Evolutionary conservation across 176 grass and related monocot genomes (phyloP), one percentile per base, ranked within the genome.

Genomic region (Tuctoria greenei): DNA sequence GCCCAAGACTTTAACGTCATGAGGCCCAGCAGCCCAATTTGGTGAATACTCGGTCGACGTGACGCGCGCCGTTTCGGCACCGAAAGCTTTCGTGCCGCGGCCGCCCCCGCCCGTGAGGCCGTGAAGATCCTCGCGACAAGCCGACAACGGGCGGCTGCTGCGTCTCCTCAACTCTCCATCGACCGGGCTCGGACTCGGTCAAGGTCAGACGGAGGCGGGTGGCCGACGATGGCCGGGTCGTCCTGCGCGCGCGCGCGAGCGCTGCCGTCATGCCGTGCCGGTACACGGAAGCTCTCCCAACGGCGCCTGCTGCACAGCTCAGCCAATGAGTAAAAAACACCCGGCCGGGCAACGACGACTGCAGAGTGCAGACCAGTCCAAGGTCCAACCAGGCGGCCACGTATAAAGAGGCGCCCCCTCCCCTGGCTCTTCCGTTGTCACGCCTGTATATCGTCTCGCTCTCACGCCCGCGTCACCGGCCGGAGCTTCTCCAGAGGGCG

Each of bases 21-120:
- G n/a, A n/a, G n/a, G n/a, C n/a, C n/a, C n/a, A n/a, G n/a, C n/a
- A n/a, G n/a, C n/a, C n/a, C n/a, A n/a, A n/a, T n/a, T n/a, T n/a
- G n/a, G n/a, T n/a, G n/a, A n/a, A n/a, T n/a, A n/a, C n/a, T n/a
- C n/a, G n/a, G n/a, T n/a, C n/a, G n/a, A n/a, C n/a, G n/a, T n/a
- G n/a, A n/a, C 69, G 39, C 12, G 57, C 8, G 57, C 51, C 55
- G 27, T 49, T 27, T 64, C 24, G 5, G 36, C 50, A 68, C 89
- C 89, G 85, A 88, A 88, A 91, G 85, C 54, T 1, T 61, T 55
- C 42, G 59, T 15, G n/a, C 40, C 18, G 34, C 81, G 26, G 77
- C 61, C 37, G 10, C 52, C 88, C n/a, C n/a, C n/a, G n/a, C n/a
- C n/a, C n/a, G n/a, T n/a, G n/a, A n/a, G n/a, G n/a, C n/a, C 54